These are phyloP conservation scores for Moringa oleifera DNA, from an alignment of 345 rosid genomes.

Conservation along the genomic window DNA sequence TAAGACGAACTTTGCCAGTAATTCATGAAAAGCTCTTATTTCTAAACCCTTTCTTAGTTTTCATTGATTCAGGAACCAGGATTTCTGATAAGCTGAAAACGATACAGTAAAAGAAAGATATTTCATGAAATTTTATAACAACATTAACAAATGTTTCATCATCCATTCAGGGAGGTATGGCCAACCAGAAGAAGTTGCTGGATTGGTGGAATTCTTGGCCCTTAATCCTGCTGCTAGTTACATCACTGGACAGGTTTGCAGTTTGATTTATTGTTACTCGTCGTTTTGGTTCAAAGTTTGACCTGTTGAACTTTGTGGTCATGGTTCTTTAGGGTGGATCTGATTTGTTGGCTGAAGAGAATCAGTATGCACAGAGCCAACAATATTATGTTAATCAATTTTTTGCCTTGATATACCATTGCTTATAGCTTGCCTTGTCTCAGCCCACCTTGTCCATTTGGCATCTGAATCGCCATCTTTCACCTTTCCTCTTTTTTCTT, in stretches of 20 bases:
- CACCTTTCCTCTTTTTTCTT: no score
- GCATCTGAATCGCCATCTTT: neutral
- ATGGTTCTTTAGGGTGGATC: neutral
- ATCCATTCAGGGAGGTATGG: conserved; percentile 80
- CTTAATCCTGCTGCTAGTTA: conserved; percentile 81
- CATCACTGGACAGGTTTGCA: conserved; percentile 89
- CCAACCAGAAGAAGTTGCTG: conserved; percentile 97
- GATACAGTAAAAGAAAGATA: neutral
- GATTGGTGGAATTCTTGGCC: conserved; percentile 95
- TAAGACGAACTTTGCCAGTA: neutral
- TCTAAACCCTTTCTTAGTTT: neutral
- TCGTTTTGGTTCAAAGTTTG: no score
- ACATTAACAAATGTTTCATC: neutral
- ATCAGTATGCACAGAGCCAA: no score
- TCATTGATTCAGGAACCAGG: neutral
- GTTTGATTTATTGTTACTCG: neutral
- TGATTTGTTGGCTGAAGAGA: no score
- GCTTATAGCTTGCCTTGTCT: conserved; percentile 4
- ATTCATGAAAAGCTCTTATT: neutral
- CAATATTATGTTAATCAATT: neutral
- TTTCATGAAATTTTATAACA: neutral
- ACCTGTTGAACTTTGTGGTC: neutral
- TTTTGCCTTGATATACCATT: conserved; percentile 3
- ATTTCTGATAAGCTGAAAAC: neutral
- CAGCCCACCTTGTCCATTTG: neutral